Evolutionary conservation across 768 basidiomycete genomes (phyloP).

Genomic region (Strobilomyces echinocephalus): DNA sequence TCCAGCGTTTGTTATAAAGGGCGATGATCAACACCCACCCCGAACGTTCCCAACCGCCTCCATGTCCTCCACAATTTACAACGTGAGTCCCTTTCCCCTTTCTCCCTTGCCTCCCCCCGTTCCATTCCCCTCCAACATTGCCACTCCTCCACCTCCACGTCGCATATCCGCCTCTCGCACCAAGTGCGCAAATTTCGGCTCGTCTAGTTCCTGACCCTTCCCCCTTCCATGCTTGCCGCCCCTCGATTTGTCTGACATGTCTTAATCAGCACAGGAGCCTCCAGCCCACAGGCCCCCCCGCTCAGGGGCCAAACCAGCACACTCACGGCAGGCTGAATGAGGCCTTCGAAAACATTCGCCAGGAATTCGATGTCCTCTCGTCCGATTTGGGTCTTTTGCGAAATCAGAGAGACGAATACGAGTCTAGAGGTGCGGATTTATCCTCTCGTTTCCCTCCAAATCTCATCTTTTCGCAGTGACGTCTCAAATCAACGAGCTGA

Average conservation of each 20-base stretch:
- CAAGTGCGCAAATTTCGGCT: constrained; percentile 22
- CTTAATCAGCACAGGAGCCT: constrained; percentile 45
- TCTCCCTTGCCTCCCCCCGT: background rate
- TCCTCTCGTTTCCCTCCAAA: background rate
- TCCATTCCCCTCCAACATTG: background rate
- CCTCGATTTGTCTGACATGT: constrained; percentile 15
- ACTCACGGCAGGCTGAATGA: constrained; percentile 58
- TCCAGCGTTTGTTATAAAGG: constrained; percentile 34
- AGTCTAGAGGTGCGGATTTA: constrained; percentile 62
- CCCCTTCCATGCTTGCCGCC: background rate
- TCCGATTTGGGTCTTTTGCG: constrained; percentile 65
- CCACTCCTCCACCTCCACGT: background rate
- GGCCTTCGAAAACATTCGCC: constrained; percentile 72
- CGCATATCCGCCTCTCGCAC: constrained; percentile 1
- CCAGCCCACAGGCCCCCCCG: constrained; percentile 46
- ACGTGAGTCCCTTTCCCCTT: constrained; percentile 25
- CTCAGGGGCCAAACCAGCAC: constrained; percentile 39
- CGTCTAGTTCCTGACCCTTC: constrained; percentile 2
- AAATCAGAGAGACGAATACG: constrained; percentile 83
- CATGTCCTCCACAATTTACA: constrained; percentile 39
- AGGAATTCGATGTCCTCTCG: constrained; percentile 77
- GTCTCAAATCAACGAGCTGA: constrained; percentile 84
- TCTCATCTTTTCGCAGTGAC: constrained; percentile 45
- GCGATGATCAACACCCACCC: constrained; percentile 37
- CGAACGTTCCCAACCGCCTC: constrained; percentile 34